Conservation (phyloP, 2,329 filamentous ascomycete species). For the Harringtonia aguacate region DNA sequence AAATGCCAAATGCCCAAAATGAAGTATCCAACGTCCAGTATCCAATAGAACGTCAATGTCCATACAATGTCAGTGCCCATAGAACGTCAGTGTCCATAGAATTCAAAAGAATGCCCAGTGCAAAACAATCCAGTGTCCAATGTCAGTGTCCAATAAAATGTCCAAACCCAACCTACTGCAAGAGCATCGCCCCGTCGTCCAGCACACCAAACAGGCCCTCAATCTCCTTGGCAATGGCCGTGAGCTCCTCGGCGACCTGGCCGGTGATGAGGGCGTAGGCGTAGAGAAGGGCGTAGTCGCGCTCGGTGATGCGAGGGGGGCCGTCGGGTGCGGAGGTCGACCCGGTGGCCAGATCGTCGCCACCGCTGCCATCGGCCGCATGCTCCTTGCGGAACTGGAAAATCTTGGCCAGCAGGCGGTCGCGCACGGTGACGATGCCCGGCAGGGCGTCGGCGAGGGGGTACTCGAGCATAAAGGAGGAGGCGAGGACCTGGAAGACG, state of each 20-base stretch:
- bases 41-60: too few species aligned
- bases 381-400: conserved; percentile 74
- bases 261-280: conserved; percentile 69
- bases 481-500: conserved; percentile 75
- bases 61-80: too few species aligned
- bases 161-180: conserved; percentile 29
- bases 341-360: background rate
- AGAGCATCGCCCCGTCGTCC: conserved; percentile 45
- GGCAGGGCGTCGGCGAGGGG: conserved; percentile 84
- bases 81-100: too few species aligned
- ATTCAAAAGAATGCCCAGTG: too few species aligned
- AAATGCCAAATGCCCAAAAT: too few species aligned
- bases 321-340: background rate
- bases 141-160: background rate
- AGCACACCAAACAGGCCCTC: conserved; percentile 53
- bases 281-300: conserved; percentile 85
- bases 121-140: background rate
- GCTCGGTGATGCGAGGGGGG: conserved; percentile 25
- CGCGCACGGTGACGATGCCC: conserved; percentile 67
- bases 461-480: conserved; percentile 88
- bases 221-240: conserved; percentile 48
- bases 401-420: conserved; percentile 75
- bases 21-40: too few species aligned
- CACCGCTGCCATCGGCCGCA: conserved; percentile 23
- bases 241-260: conserved; percentile 55